Base-by-base conservation (phyloP, 148 eudicot genomes). In the Salicornia ramosissima region DNA sequence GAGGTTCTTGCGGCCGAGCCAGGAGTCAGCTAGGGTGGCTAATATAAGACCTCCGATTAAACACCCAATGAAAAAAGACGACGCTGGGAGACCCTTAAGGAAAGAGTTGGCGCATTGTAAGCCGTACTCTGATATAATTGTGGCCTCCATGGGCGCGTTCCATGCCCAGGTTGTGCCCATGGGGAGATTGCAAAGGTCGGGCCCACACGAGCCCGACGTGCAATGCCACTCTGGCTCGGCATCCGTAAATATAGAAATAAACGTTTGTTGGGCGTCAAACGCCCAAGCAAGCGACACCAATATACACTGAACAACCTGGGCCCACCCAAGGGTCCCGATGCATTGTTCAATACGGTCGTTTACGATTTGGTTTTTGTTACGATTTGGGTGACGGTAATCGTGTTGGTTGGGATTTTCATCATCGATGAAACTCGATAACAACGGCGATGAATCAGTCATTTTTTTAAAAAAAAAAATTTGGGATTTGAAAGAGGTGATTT, bases 231-330 rank as follows among this genome's bases (percentile, higher is more conserved):
- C 18, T 7, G 92, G 96, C 43, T 69, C 69, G 0, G 94, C 82
- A 46, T 91, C 90, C 1, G 97, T 82, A 64, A 91, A 85, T 10
- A 88, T 77, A 13, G 82, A 85, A 55, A 91, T 84, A 76, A 91
- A 88, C 24, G 86, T 75, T 61, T 88, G 91, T 70, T 91, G 97
- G 1, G 95, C 89, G 39, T 88, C 92, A 51, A 91, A 88, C 40
- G 81, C 76, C 86, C 94, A 85, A 0, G 89, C 82, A 0, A 91
- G n/a, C 0, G 94, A 91, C 0, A 88, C 81, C 0, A 91, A 74
- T 2, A 70, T 13, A 14, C 75, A 82, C 33, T 91, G 89, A 1
- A 88, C 10, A 3, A 86, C 60, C 34, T 88, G 95, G 0, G 62
- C 25, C 88, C 88, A 84, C 13, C 86, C 85, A 15, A 88, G 78